A percentile compares a stretch with the other conserved stretches of the same genome.
phyloP scores from a whole-genome alignment of 805 yeast genomes.

The Metschnikowia orientalis region DNA sequence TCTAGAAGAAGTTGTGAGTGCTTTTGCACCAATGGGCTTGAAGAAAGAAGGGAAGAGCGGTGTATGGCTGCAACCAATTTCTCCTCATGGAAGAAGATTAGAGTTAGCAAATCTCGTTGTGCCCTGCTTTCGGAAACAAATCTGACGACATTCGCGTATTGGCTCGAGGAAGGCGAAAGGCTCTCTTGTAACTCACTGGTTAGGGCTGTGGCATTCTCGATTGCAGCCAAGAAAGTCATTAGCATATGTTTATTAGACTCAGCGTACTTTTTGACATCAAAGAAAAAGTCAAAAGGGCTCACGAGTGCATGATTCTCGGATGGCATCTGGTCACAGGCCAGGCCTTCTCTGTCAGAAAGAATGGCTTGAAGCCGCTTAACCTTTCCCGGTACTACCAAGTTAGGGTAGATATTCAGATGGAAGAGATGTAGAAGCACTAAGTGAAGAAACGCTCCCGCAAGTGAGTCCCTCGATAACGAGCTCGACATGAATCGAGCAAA shows the following conservation, averaged over 20 bases:
- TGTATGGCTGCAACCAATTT: slow-evolving; percentile 8
- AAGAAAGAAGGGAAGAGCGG: slow-evolving; percentile 8
- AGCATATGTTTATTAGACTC: slow-evolving; percentile 1
- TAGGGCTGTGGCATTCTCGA: too few relatives aligned
- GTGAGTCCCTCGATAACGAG: slow-evolving; percentile 2
- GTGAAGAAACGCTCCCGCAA: slow-evolving; percentile 7
- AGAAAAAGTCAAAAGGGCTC: slow-evolving; percentile 10
- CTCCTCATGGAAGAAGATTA: slow-evolving; percentile 10
- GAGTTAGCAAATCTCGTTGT: slow-evolving; percentile 10
- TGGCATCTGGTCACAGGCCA: not conserved
- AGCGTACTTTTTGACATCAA: slow-evolving; percentile 3
- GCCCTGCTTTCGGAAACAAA: slow-evolving; percentile 8
- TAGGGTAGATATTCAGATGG: slow-evolving; percentile 5
- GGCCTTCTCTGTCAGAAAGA: not conserved
- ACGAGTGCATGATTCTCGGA: not conserved
- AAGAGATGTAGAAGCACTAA: slow-evolving; percentile 9
- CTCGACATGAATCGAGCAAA: slow-evolving; percentile 4
- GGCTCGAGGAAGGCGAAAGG: too few relatives aligned
- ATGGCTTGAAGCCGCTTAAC: slow-evolving; percentile 1
- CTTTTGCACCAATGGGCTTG: slow-evolving; percentile 6
- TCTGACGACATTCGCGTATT: too few relatives aligned
- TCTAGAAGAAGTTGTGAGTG: slow-evolving; percentile 10
- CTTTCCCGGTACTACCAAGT: not conserved
- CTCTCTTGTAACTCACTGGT: too few relatives aligned
- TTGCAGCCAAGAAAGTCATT: too few relatives aligned